These are phyloP conservation scores for Pseudonitzschia multistriata DNA, from an alignment of 108 stramenopile species.

Conservation along the genomic window DNA sequence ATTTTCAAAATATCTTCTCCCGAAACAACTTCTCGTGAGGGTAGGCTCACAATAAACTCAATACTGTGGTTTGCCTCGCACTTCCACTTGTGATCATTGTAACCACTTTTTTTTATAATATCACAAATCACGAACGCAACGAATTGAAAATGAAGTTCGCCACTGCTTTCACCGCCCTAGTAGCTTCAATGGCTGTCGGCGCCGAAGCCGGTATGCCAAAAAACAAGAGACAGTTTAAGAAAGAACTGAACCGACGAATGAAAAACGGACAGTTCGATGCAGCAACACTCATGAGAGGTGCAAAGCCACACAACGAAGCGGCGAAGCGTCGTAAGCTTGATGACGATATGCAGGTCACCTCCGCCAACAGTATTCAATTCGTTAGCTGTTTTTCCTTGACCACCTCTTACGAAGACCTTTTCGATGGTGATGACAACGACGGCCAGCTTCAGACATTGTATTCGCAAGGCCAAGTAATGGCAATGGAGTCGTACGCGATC, in stretches of 20 bases:
- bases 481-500: constrained; percentile 42
- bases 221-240: not conserved
- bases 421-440: constrained; percentile 18
- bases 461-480: constrained; percentile 15
- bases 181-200: constrained; percentile 7
- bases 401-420: constrained; percentile 25
- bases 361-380: constrained; percentile 35
- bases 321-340: constrained; percentile 28
- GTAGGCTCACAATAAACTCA: no score
- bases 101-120: no score
- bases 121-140: no score
- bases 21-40: no score
- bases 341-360: constrained; percentile 25
- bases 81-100: no score
- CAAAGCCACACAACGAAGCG: constrained; percentile 33
- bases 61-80: no score
- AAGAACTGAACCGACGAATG: constrained; percentile 13
- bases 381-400: constrained; percentile 32
- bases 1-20: no score
- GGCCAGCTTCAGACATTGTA: constrained; percentile 1
- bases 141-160: constrained; percentile 7
- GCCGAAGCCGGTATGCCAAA: not conserved
- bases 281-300: constrained; percentile 21
- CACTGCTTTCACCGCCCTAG: constrained; percentile 7
- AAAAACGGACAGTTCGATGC: constrained; percentile 29